Percentiles rank a stretch among this genome's conserved stretches.
Evolutionary conservation across 768 basidiomycete genomes (phyloP).

Genomic region (Leccinum arenicola): DNA sequence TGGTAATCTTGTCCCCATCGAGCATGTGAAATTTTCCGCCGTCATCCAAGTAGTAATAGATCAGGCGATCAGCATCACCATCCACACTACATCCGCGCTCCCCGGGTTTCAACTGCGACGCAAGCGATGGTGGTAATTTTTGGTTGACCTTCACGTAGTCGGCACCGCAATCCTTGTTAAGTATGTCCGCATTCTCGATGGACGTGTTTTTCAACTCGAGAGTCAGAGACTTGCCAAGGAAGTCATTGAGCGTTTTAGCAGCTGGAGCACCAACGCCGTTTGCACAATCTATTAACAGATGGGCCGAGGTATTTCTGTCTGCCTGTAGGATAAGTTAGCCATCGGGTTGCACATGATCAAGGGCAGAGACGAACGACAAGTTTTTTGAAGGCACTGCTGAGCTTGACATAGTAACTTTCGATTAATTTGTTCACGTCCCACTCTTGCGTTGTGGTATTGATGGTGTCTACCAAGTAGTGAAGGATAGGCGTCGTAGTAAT

Average conservation of each 20-base stretch:
- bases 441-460: slow-evolving; percentile 81
- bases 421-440: slow-evolving; percentile 79
- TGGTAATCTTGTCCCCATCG: slow-evolving; percentile 98
- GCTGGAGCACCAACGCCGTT: slow-evolving; percentile 91
- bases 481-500: slow-evolving; percentile 92
- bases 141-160: slow-evolving; percentile 97
- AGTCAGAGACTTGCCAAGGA: slow-evolving; percentile 58
- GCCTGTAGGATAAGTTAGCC: slow-evolving; percentile 38
- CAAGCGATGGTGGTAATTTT: slow-evolving; percentile 76
- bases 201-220: slow-evolving; percentile 70
- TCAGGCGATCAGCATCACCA: slow-evolving; percentile 95
- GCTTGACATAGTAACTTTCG: slow-evolving; percentile 81
- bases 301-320: slow-evolving; percentile 51
- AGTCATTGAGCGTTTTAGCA: slow-evolving; percentile 55
- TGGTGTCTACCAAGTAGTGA: slow-evolving; percentile 89
- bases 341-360: not conserved
- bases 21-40: slow-evolving; percentile 81
- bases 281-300: slow-evolving; percentile 92
- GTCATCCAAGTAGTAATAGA: slow-evolving; percentile 90
- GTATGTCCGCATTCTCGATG: slow-evolving; percentile 58
- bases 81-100: slow-evolving; percentile 92
- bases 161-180: slow-evolving; percentile 90
- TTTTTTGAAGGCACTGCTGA: slow-evolving; percentile 78
- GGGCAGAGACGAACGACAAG: slow-evolving; percentile 63
- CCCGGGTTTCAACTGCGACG: slow-evolving; percentile 57